Percentiles rank a stretch among this genome's conserved stretches.
Evolutionary conservation across 2,329 filamentous ascomycete genomes (phyloP).

Genomic region (Didymella sp.): DNA sequence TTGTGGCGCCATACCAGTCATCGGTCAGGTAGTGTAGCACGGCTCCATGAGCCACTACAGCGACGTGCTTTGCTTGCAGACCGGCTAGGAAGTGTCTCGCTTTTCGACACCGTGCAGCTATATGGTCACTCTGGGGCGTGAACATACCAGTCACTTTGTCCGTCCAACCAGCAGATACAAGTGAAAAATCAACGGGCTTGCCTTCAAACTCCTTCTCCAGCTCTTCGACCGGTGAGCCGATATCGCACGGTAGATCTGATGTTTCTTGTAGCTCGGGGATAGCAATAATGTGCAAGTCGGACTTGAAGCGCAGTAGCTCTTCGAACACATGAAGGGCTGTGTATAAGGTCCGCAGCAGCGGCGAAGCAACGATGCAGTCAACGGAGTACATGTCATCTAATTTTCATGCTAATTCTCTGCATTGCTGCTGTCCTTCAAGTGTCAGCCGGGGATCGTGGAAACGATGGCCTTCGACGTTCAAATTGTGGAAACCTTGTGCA

Average conservation of each 20-base stretch:
- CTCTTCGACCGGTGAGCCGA: constrained; percentile 55
- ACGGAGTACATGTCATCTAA: constrained; percentile 47
- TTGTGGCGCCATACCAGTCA: constrained; percentile 62
- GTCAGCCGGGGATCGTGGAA: constrained; percentile 81
- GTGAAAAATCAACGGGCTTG: constrained; percentile 66
- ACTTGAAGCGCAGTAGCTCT: constrained; percentile 46
- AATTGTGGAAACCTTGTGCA: constrained; percentile 78
- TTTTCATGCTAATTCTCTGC: constrained; percentile 62
- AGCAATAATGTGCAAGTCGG: constrained; percentile 58
- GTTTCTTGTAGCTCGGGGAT: constrained; percentile 81
- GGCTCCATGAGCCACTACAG: constrained; percentile 79
- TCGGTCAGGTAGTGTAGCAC: constrained; percentile 82
- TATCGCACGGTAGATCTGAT: constrained; percentile 75
- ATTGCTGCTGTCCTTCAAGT: constrained; percentile 73
- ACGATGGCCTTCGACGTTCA: constrained; percentile 68
- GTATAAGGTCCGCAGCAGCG: constrained; percentile 77
- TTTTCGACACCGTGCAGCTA: constrained; percentile 10
- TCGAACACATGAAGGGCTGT: constrained; percentile 75
- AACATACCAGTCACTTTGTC: constrained; percentile 30
- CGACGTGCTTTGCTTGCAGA: constrained; percentile 59
- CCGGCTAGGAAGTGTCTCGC: constrained; percentile 18
- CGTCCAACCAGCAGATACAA: constrained; percentile 68
- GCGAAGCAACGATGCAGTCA: constrained; percentile 76
- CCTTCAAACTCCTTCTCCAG: constrained; percentile 67
- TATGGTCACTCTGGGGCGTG: constrained; percentile 51